phyloP scores from a whole-genome alignment of 1,139 yeast species.

The Eremothecium coryli region DNA sequence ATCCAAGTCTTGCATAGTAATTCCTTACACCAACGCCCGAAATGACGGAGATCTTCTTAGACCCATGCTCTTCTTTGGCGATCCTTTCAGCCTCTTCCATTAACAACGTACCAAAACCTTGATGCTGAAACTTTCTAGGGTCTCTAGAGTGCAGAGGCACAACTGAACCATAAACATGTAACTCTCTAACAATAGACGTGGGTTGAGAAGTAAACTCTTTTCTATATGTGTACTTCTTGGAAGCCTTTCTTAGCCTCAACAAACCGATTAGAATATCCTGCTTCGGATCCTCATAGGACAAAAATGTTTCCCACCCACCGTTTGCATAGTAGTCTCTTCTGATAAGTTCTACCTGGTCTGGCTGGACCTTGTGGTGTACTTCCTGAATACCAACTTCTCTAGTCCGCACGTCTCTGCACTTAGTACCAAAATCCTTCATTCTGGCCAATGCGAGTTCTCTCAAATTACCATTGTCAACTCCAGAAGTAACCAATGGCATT shows the following conservation, averaged over 20 bases:
- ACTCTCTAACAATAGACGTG: constrained; percentile 87
- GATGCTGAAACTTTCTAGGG: constrained; percentile 97
- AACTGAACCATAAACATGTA: constrained; percentile 95
- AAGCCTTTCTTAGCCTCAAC: constrained; percentile 77
- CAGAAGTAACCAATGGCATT: constrained; percentile 96
- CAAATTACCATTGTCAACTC: constrained; percentile 95
- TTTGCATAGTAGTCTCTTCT: constrained; percentile 95
- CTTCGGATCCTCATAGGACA: constrained; percentile 94
- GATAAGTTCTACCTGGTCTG: constrained; percentile 92
- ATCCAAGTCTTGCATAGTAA: constrained; percentile 86
- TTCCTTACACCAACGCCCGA: constrained; percentile 98
- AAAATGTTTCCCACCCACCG: constrained; percentile 98
- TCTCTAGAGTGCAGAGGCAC: constrained; percentile 97
- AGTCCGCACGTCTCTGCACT: constrained; percentile 95
- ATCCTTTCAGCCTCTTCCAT: constrained; percentile 99
- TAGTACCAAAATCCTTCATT: constrained; percentile 96
- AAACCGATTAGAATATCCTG: constrained; percentile 92
- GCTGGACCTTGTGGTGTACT: constrained; percentile 93
- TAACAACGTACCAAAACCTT: constrained; percentile 92
- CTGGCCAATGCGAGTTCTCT: constrained; percentile 93
- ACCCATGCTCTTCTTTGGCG: constrained; percentile 91
- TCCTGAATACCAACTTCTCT: constrained; percentile 98
- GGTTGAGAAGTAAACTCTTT: constrained; percentile 79
- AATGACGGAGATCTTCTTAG: constrained; percentile 82
- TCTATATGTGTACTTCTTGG: constrained; percentile 81